Percentiles rank a stretch among this genome's conserved stretches.
phyloP scores from a whole-genome alignment of 2,329 filamentous ascomycete species.

The Penicillium janthinellum region DNA sequence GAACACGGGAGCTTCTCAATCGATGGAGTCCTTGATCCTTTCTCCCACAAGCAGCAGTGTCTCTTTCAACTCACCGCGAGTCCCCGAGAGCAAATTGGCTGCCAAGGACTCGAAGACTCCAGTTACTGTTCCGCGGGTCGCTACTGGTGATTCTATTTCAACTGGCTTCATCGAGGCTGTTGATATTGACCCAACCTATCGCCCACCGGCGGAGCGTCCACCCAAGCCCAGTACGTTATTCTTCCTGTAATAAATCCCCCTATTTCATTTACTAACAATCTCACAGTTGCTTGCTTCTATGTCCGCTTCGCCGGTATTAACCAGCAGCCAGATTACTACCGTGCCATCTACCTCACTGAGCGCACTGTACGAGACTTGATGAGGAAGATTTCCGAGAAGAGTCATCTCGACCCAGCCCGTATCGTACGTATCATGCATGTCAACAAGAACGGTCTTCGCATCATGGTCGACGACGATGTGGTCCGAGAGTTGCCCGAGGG shows the following conservation, averaged over 20 bases:
- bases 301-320: constrained; percentile 61
- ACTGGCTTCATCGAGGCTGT: constrained; percentile 88
- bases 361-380: constrained; percentile 76
- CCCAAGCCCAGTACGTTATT: constrained; percentile 63
- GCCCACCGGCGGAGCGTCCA: constrained; percentile 71
- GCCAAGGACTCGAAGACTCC: constrained; percentile 28
- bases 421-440: constrained; percentile 73
- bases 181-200: constrained; percentile 84
- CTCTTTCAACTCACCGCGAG: constrained; percentile 41
- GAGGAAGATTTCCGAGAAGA: constrained; percentile 73
- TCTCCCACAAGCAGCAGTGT: constrained; percentile 46
- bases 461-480: constrained; percentile 89
- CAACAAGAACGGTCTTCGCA: constrained; percentile 72
- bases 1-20: constrained; percentile 36
- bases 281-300: constrained; percentile 82
- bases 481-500: constrained; percentile 82
- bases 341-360: constrained; percentile 81
- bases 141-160: constrained; percentile 45
- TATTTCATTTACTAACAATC: constrained; percentile 33
- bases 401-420: constrained; percentile 71
- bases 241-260: background rate
- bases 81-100: constrained; percentile 20
- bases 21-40: constrained; percentile 35
- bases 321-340: constrained; percentile 65
- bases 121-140: constrained; percentile 34